These are phyloP conservation scores for Leptographium lundbergii DNA, from an alignment of 2,329 filamentous ascomycete species.

Conservation along the genomic window DNA sequence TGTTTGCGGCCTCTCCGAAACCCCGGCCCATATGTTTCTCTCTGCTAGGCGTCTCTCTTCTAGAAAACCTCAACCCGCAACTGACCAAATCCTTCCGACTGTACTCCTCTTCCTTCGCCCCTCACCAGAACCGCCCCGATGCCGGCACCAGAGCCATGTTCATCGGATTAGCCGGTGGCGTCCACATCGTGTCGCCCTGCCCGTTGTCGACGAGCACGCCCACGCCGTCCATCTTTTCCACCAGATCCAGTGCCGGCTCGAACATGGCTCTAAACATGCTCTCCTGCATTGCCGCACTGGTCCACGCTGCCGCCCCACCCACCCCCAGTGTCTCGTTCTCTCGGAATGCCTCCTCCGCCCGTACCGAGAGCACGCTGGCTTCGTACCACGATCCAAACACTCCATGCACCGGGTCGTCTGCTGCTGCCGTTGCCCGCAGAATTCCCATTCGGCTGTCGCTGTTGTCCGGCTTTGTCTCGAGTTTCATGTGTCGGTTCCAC, in stretches of 20 bases:
- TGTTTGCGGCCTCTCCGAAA: too few species aligned
- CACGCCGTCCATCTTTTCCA: conserved; percentile 19
- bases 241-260: conserved; percentile 15
- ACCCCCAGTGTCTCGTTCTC: conserved; percentile 14
- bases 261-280: conserved; percentile 13
- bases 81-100: too few species aligned
- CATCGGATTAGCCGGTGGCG: conserved; percentile 1
- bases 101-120: too few species aligned
- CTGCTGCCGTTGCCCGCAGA: conserved; percentile 3
- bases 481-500: conserved; percentile 12
- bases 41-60: too few species aligned
- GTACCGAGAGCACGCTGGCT: conserved; percentile 16
- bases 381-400: conserved; percentile 18
- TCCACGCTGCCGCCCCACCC: conserved; percentile 15
- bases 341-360: conserved; percentile 14
- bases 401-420: conserved; percentile 9
- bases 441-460: background rate
- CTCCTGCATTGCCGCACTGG: conserved; percentile 5
- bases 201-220: conserved; percentile 15
- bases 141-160: background rate
- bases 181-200: conserved; percentile 4
- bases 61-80: too few species aligned
- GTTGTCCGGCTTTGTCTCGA: conserved; percentile 5
- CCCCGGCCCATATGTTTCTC: too few species aligned
- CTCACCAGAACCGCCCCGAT: conserved; percentile 9